Evolutionary conservation across 805 yeast genomes (phyloP).

Genomic region (Wickerhamomyces chambardii): DNA sequence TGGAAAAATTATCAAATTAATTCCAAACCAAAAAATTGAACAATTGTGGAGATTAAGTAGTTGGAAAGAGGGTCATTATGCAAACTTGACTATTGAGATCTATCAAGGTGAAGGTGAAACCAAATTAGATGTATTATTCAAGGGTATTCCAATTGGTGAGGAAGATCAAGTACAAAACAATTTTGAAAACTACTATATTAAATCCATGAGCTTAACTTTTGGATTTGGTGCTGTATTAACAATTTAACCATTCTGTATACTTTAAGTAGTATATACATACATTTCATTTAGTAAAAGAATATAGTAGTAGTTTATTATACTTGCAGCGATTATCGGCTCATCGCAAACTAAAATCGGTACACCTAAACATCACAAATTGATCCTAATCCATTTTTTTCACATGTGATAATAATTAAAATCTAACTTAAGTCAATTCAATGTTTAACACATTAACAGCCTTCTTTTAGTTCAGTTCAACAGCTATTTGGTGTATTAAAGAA

Average conservation of each 20-base stretch:
- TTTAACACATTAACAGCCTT: no score
- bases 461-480: no score
- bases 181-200: conserved; percentile 84
- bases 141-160: conserved; percentile 92
- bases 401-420: no score
- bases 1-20: conserved; percentile 58
- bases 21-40: conserved; percentile 47
- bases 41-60: conserved; percentile 83
- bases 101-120: conserved; percentile 84
- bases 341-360: no score
- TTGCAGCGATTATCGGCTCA: no score
- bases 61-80: conserved; percentile 84
- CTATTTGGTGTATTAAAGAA: no score
- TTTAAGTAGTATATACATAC: no score
- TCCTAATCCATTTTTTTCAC: no score
- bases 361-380: no score
- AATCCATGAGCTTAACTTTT: conserved; percentile 83
- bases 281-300: no score
- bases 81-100: conserved; percentile 56
- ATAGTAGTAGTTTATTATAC: no score
- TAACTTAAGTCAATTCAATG: no score
- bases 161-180: conserved; percentile 81
- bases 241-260: neutral
- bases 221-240: conserved; percentile 91
- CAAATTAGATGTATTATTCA: conserved; percentile 64